Conservation (phyloP, 129 eudicot genomes). For the Smallanthus sonchifolius region DNA sequence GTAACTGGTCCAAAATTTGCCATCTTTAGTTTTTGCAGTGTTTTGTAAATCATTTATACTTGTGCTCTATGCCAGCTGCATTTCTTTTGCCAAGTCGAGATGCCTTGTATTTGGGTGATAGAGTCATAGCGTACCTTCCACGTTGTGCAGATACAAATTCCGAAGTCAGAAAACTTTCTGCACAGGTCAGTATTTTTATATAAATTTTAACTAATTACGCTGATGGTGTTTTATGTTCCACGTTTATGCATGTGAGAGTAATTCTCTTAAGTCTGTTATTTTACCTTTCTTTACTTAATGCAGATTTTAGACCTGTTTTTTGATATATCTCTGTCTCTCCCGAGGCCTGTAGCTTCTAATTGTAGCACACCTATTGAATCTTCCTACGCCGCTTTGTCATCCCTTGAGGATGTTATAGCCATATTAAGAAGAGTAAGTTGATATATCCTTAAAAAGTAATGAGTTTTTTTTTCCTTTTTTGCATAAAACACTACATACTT, state of each 20-base stretch:
- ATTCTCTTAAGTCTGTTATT: conserved; percentile 4
- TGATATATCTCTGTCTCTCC: conserved; percentile 77
- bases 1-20: not conserved
- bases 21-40: not conserved
- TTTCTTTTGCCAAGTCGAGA: conserved; percentile 94
- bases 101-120: conserved; percentile 81
- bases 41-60: not conserved
- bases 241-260: not conserved
- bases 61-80: conserved; percentile 51
- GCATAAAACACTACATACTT: not conserved
- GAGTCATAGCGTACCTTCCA: conserved; percentile 82
- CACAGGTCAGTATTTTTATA: conserved; percentile 54
- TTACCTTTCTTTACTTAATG: conserved; percentile 24
- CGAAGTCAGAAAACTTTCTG: conserved; percentile 82
- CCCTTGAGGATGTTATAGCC: conserved; percentile 94
- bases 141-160: conserved; percentile 95
- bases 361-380: conserved; percentile 51
- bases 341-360: conserved; percentile 58
- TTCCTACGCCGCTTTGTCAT: conserved; percentile 74
- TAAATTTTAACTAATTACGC: not conserved
- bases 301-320: conserved; percentile 89
- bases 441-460: not conserved
- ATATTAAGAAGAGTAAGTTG: conserved; percentile 77
- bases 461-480: not conserved
- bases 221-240: not conserved